Evolutionary conservation across 129 eudicot species (phyloP), one percentile per base, ranked within the genome.

Genomic region (Artemisia argyi): DNA sequence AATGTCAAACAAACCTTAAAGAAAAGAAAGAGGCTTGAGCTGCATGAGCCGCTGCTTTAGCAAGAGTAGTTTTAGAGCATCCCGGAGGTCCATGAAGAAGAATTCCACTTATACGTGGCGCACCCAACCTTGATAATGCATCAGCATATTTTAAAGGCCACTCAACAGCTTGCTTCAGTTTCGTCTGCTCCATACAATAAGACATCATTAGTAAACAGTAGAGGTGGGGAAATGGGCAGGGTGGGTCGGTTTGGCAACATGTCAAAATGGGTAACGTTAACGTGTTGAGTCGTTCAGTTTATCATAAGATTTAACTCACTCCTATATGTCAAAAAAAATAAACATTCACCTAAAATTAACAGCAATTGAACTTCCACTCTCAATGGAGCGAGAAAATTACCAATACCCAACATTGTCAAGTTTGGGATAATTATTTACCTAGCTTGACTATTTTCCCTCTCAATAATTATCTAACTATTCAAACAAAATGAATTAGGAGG

Each of bases 41-140:
- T 61, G 96, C 97, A 86, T 82, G 89, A 82, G 97, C 97, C 24
- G 96, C 97, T 79, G 98, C 98, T 84, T 88, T 94, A 51, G 97
- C 98, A 68, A 93, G 97, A 47, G 97, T 93, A 24, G 98, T 93
- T 83, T 93, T 93, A 13, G 98, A 93, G 87, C 97, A 93, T 32
- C 98, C 98, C 22, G 98, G 98, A 58, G 98, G 98, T 51, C 98
- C 98, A 73, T 94, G 97, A 73, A 94, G 98, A 79, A 94, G 98
- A 62, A 94, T 84, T 11, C 98, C 98, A 46, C 96, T 93, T 42
- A 88, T 70, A n/a, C 97, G 98, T 30, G 88, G 74, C 62, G 86
- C 83, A 52, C 98, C 97, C 61, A 94, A 79, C 72, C 93, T 88
- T 63, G 81, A 19, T 79, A 94, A 94, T 15, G 91, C 87, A 62